Conservation (phyloP, 176 grass and related monocot species). For the Paspalum notatum region DNA sequence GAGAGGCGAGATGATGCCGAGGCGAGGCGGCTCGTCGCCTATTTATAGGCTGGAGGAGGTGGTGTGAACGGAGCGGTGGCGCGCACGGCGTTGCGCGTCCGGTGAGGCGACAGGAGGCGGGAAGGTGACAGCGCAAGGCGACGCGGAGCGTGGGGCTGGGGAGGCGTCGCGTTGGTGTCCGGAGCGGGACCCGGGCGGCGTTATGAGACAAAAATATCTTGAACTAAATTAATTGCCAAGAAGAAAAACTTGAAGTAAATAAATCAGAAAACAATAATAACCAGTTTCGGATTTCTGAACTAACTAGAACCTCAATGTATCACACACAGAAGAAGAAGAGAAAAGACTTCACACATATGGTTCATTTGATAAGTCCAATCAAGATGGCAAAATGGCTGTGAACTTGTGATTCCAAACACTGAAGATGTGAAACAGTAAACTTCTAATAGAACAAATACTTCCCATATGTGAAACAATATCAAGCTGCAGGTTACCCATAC, state of each 20-base stretch:
- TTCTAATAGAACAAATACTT: neutral
- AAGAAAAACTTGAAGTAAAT: no score
- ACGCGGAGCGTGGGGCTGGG: no score
- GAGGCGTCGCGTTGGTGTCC: no score
- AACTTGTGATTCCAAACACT: neutral
- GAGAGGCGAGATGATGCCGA: no score
- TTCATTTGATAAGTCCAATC: slow-evolving; percentile 12
- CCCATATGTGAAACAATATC: slow-evolving; percentile 12
- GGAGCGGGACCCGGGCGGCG: no score
- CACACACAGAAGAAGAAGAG: neutral
- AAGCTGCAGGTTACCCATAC: neutral
- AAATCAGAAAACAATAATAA: neutral
- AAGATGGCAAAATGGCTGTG: neutral
- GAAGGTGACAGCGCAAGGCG: no score
- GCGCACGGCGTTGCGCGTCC: no score
- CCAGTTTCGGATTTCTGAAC: neutral
- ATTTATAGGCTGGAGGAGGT: no score
- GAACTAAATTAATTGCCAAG: no score
- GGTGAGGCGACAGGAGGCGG: no score
- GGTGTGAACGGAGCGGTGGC: no score
- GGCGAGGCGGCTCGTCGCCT: no score
- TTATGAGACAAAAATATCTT: neutral
- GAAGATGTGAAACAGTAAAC: neutral
- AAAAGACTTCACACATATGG: slow-evolving; percentile 6
- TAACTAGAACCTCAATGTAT: neutral